Evolutionary conservation across 2,329 filamentous ascomycete genomes (phyloP).

Genomic region (Ilyonectria destructans): DNA sequence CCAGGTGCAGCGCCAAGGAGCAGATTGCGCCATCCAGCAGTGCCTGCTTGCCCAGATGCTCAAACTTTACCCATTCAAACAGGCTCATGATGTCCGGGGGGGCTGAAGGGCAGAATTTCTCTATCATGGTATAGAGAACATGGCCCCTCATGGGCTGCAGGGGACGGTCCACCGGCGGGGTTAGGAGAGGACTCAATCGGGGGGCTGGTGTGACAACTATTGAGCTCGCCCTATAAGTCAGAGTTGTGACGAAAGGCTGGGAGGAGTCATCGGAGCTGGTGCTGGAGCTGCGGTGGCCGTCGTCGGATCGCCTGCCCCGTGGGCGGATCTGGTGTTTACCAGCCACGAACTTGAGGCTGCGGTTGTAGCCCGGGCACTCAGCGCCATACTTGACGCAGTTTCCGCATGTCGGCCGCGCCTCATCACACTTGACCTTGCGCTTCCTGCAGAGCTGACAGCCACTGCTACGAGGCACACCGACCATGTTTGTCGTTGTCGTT

Average conservation of each 20-base stretch:
- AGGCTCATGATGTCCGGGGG: conserved; percentile 46
- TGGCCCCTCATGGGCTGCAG: conserved; percentile 48
- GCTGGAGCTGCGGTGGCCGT: conserved; percentile 19
- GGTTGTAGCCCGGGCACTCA: conserved; percentile 59
- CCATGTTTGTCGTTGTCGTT: conserved; percentile 50
- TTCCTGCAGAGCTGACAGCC: conserved; percentile 59
- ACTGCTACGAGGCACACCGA: conserved; percentile 57
- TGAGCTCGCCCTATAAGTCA: conserved; percentile 10
- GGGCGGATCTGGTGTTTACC: conserved; percentile 58
- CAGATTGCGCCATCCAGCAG: conserved; percentile 59
- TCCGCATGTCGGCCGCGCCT: conserved; percentile 58
- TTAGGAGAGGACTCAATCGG: conserved; percentile 24
- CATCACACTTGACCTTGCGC: conserved; percentile 64
- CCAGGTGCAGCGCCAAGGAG: conserved; percentile 57
- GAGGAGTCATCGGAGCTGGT: conserved; percentile 40
- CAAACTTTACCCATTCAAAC: conserved; percentile 48
- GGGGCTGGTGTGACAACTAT: conserved; percentile 21
- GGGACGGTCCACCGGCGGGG: conserved; percentile 33
- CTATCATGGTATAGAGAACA: conserved; percentile 53
- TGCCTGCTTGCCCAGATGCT: conserved; percentile 54
- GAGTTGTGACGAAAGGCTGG: conserved; percentile 19
- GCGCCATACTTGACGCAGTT: conserved; percentile 59
- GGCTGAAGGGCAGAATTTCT: conserved; percentile 40
- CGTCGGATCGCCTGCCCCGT: conserved; percentile 41
- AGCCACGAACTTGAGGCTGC: conserved; percentile 57